Evolutionary conservation across 495 filamentous ascomycete genomes (phyloP).

Genomic region (Schizothecium vesticola): DNA sequence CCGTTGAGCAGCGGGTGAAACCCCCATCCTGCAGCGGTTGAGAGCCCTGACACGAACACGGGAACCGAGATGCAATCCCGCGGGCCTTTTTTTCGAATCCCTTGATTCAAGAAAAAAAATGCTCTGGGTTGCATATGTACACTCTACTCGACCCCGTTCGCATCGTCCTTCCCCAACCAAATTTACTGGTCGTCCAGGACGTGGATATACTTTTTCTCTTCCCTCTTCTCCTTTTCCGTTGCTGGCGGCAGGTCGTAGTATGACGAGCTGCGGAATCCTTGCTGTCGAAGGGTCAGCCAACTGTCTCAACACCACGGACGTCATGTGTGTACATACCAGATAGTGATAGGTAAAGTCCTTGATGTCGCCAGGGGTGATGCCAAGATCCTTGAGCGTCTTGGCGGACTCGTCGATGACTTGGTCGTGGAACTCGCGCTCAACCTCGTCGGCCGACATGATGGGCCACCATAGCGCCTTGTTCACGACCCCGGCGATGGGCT

Average conservation of each 20-base stretch:
- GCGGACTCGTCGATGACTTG: slow-evolving; percentile 85
- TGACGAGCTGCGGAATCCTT: slow-evolving; percentile 73
- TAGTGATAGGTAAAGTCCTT: slow-evolving; percentile 84
- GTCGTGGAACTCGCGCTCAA: slow-evolving; percentile 92
- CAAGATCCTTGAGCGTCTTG: slow-evolving; percentile 93
- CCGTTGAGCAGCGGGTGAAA: not conserved
- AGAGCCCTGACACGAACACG: not conserved
- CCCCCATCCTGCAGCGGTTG: not conserved
- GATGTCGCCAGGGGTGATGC: slow-evolving; percentile 79
- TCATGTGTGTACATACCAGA: slow-evolving; percentile 56
- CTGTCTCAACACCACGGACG: not conserved
- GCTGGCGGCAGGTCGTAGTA: slow-evolving; percentile 91
- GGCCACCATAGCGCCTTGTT: slow-evolving; percentile 88
- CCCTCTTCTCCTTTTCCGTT: slow-evolving; percentile 87
- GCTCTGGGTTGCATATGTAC: slow-evolving; percentile 41
- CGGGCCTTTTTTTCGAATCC: slow-evolving; percentile 4
- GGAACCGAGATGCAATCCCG: not conserved
- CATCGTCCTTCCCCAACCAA: slow-evolving; percentile 5
- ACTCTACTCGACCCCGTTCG: slow-evolving; percentile 23
- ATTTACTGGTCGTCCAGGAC: slow-evolving; percentile 79
- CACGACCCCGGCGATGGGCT: slow-evolving; percentile 63
- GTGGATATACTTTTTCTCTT: slow-evolving; percentile 95
- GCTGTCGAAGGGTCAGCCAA: slow-evolving; percentile 45
- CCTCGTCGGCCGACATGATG: slow-evolving; percentile 72
- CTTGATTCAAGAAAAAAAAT: slow-evolving; percentile 22